Percentiles rank a stretch among this genome's conserved stretches.
Evolutionary conservation across 2,329 filamentous ascomycete species (phyloP).

Genomic region (Neofusicoccum cordaticola): DNA sequence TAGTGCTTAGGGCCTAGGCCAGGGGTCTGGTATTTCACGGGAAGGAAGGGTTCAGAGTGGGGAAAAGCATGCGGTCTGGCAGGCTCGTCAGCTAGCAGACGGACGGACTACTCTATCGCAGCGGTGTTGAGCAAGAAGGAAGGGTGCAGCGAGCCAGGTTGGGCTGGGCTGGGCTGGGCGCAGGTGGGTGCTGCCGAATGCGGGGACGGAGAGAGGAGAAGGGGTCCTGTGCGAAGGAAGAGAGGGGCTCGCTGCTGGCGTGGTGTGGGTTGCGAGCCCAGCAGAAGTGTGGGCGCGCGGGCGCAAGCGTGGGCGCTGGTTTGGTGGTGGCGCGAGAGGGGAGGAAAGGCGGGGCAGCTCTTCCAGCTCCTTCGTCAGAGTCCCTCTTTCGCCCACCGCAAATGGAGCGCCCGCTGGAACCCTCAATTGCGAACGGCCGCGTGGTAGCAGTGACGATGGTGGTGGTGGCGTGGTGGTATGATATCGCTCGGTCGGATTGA

Average conservation of each 20-base stretch:
- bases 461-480: background rate
- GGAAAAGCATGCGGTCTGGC: too few species aligned
- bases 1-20: background rate
- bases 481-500: background rate
- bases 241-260: background rate
- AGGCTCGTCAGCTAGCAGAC: too few species aligned
- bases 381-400: background rate
- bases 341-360: background rate
- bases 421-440: background rate
- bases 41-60: too few species aligned
- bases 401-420: background rate
- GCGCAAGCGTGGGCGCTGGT: background rate
- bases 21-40: background rate
- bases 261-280: background rate
- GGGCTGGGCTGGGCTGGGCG: background rate
- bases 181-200: background rate
- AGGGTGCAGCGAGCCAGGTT: background rate
- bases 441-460: too few species aligned
- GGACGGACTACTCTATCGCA: too few species aligned
- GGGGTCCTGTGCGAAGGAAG: background rate
- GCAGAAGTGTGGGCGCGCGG: background rate
- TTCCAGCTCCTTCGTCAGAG: background rate
- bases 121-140: too few species aligned
- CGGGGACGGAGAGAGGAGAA: background rate
- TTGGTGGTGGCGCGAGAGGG: conserved; percentile 3